phyloP scores from a whole-genome alignment of 2,329 filamentous ascomycete species.

The Aspergillus pseudoterreus region DNA sequence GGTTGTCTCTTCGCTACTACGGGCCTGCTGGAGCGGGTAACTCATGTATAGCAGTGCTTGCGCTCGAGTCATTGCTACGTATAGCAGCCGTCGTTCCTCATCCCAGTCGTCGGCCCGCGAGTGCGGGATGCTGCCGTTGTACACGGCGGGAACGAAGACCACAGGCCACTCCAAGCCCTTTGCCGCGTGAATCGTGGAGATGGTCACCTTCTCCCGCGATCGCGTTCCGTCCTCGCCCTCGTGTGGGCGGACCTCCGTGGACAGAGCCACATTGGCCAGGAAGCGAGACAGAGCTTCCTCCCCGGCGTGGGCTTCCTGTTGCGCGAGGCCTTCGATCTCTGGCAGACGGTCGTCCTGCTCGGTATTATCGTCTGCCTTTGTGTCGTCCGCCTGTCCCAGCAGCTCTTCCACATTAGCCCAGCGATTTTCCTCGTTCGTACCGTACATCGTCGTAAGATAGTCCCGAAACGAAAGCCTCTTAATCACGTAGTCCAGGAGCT shows the following conservation, averaged over 20 bases:
- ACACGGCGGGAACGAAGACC: conserved; percentile 87
- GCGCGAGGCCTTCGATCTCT: conserved; percentile 66
- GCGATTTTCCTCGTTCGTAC: conserved; percentile 70
- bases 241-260: conserved; percentile 62
- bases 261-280: conserved; percentile 84
- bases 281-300: conserved; percentile 72
- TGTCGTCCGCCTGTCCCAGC: conserved; percentile 72
- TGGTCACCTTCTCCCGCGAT: conserved; percentile 63
- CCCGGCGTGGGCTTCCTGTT: conserved; percentile 48
- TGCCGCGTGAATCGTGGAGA: conserved; percentile 93
- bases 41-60: conserved; percentile 83
- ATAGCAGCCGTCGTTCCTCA: conserved; percentile 83
- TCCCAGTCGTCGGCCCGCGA: conserved; percentile 77
- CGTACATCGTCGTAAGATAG: conserved; percentile 68
- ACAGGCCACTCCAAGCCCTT: conserved; percentile 97
- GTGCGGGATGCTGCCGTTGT: conserved; percentile 87
- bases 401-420: conserved; percentile 91
- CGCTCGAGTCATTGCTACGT: conserved; percentile 95
- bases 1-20: conserved; percentile 55
- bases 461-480: conserved; percentile 68
- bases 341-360: conserved; percentile 57
- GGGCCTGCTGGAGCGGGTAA: conserved; percentile 66
- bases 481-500: conserved; percentile 55
- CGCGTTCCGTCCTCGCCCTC: conserved; percentile 56
- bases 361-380: conserved; percentile 51